Conservation (phyloP, 306 rosid genomes). For the Abrus pulchellus region DNA sequence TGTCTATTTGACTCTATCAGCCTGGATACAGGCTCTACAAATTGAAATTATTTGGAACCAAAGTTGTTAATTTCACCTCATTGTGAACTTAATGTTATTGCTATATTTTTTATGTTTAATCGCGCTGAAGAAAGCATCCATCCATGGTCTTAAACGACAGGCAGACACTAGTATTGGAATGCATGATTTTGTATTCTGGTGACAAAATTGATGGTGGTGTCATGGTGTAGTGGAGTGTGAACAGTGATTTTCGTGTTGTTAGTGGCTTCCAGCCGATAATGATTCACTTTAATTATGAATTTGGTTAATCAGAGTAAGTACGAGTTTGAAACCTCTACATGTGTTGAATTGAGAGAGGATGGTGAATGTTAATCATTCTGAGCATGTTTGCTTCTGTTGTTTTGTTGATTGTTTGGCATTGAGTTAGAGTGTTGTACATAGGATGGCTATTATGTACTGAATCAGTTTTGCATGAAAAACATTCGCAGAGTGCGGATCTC, state of each 20-base stretch:
- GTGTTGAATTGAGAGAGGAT: neutral
- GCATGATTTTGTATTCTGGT: neutral
- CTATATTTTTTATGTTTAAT: too few relatives aligned
- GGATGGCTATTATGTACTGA: slow-evolving; percentile 38
- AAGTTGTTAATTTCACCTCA: too few relatives aligned
- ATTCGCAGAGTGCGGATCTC: slow-evolving; percentile 67
- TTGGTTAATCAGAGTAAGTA: slow-evolving; percentile 4
- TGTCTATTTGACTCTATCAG: neutral
- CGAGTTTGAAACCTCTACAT: slow-evolving; percentile 21
- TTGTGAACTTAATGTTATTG: too few relatives aligned
- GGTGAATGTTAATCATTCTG: neutral
- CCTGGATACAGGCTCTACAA: too few relatives aligned
- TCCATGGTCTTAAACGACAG: too few relatives aligned
- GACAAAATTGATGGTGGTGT: neutral
- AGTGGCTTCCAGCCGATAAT: neutral
- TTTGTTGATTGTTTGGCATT: slow-evolving; percentile 33
- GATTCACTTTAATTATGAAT: neutral
- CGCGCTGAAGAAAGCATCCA: too few relatives aligned
- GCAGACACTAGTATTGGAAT: too few relatives aligned
- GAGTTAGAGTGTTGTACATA: neutral
- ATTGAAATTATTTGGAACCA: too few relatives aligned
- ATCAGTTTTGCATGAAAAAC: slow-evolving; percentile 37
- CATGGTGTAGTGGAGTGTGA: too few relatives aligned
- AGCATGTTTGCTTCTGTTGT: neutral
- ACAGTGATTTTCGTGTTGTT: neutral